Evolutionary conservation across 2,329 filamentous ascomycete species (phyloP).

Genomic region (Graphilbum fragrans): DNA sequence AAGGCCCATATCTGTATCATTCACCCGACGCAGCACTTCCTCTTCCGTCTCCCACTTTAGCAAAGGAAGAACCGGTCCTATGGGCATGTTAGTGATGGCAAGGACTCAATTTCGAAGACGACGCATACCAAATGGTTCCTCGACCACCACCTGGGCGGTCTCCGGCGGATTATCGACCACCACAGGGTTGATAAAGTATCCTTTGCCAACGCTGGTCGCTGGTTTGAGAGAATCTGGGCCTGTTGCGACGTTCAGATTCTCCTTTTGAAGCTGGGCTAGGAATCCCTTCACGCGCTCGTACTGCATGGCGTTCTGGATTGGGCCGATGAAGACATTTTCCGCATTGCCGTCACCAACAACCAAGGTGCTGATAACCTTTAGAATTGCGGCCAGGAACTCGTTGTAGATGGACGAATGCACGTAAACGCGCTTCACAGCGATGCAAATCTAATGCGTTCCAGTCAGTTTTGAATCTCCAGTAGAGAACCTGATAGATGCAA

Average conservation of each 20-base stretch:
- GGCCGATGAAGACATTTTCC: conserved; percentile 31
- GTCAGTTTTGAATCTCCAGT: too few species aligned
- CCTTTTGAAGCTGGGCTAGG: neutral
- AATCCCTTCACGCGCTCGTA: conserved; percentile 39
- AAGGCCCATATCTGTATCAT: conserved; percentile 35
- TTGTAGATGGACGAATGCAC: conserved; percentile 37
- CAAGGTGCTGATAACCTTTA: conserved; percentile 25
- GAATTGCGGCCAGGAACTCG: conserved; percentile 31
- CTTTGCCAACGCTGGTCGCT: conserved; percentile 34
- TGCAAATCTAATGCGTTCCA: too few species aligned
- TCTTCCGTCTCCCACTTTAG: conserved; percentile 30
- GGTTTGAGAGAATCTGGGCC: conserved; percentile 16
- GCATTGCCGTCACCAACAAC: conserved; percentile 30
- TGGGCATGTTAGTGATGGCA: too few species aligned
- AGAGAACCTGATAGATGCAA: too few species aligned
- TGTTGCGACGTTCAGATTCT: too few species aligned
- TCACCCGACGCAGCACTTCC: conserved; percentile 31
- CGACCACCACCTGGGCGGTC: conserved; percentile 38
- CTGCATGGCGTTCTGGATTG: conserved; percentile 48
- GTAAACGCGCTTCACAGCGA: conserved; percentile 38
- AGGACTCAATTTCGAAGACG: too few species aligned
- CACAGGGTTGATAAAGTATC: conserved; percentile 43
- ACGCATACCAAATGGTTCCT: conserved; percentile 39
- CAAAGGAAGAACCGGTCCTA: conserved; percentile 31
- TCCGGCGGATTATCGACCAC: conserved; percentile 48